Percentiles rank a stretch among this genome's conserved stretches.
Evolutionary conservation across 1,284 basidiomycete genomes (phyloP).

Genomic region (Naganishia sp.): DNA sequence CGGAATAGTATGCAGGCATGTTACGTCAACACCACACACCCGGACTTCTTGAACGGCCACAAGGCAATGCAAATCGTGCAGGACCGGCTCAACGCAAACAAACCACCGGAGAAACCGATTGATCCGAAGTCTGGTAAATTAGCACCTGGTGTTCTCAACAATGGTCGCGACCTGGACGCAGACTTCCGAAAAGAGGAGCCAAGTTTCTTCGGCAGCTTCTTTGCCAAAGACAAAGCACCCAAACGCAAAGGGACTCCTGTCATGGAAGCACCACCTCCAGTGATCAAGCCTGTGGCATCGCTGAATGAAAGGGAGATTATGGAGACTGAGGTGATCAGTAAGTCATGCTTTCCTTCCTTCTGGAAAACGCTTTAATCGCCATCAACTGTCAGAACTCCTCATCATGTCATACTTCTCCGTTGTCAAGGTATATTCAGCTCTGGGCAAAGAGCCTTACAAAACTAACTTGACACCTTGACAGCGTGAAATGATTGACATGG

Average conservation of each 20-base stretch:
- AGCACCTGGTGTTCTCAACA: slow-evolving; percentile 69
- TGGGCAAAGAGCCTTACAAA: background rate
- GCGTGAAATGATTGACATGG: slow-evolving; percentile 99
- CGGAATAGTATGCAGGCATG: slow-evolving; percentile 85
- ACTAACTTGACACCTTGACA: background rate
- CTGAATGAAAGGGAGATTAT: slow-evolving; percentile 93
- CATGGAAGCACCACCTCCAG: slow-evolving; percentile 90
- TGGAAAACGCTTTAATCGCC: no score
- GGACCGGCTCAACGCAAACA: slow-evolving; percentile 78
- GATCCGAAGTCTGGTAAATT: slow-evolving; percentile 74
- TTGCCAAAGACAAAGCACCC: slow-evolving; percentile 60
- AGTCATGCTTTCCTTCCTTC: slow-evolving; percentile 52
- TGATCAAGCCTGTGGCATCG: slow-evolving; percentile 83
- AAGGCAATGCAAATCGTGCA: slow-evolving; percentile 90
- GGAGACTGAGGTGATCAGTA: slow-evolving; percentile 99
- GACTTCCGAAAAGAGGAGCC: slow-evolving; percentile 82
- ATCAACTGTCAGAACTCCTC: slow-evolving; percentile 66
- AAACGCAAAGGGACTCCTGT: slow-evolving; percentile 75
- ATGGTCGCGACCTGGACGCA: slow-evolving; percentile 90
- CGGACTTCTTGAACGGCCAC: slow-evolving; percentile 95
- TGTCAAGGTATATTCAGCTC: slow-evolving; percentile 62
- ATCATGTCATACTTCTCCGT: slow-evolving; percentile 95
- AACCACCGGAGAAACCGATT: slow-evolving; percentile 61
- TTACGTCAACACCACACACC: slow-evolving; percentile 98
- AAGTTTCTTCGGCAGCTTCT: slow-evolving; percentile 97